A percentile compares a stretch with the other conserved stretches of the same genome.
Evolutionary conservation across 768 basidiomycete species (phyloP).

Genomic region (Suillus discolor): DNA sequence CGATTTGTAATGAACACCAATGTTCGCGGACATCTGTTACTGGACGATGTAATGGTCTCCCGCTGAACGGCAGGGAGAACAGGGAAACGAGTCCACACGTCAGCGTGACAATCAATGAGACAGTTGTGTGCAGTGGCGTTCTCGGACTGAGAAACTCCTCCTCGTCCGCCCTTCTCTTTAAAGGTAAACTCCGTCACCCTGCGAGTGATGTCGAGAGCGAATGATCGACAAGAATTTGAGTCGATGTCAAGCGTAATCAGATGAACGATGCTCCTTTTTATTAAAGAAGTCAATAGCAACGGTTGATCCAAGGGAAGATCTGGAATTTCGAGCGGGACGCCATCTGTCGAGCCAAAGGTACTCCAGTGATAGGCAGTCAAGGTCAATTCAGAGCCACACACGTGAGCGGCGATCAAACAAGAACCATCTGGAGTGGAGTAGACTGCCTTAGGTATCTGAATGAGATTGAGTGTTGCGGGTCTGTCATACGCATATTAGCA

Average conservation of each 20-base stretch:
- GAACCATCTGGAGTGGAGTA: slow-evolving; percentile 57
- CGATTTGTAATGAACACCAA: slow-evolving; percentile 49
- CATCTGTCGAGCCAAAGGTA: slow-evolving; percentile 54
- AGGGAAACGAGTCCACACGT: slow-evolving; percentile 64
- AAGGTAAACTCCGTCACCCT: slow-evolving; percentile 60
- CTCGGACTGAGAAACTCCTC: slow-evolving; percentile 16
- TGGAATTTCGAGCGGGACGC: slow-evolving; percentile 41
- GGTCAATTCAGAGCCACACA: slow-evolving; percentile 16
- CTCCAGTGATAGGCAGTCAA: slow-evolving; percentile 55
- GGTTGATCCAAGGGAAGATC: slow-evolving; percentile 22
- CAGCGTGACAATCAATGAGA: slow-evolving; percentile 56
- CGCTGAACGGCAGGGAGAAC: slow-evolving; percentile 55
- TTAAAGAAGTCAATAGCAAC: slow-evolving; percentile 47
- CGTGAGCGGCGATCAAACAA: slow-evolving; percentile 45
- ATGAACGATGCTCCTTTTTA: slow-evolving; percentile 43
- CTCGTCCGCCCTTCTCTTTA: slow-evolving; percentile 40
- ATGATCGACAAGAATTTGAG: slow-evolving; percentile 38
- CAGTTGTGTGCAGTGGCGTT: slow-evolving; percentile 45
- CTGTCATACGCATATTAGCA: slow-evolving; percentile 26
- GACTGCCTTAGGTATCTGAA: slow-evolving; percentile 35
- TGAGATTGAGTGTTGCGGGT: slow-evolving; percentile 46
- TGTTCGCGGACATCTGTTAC: slow-evolving; percentile 32
- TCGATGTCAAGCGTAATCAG: slow-evolving; percentile 41
- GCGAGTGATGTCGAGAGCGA: slow-evolving; percentile 53
- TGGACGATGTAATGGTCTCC: slow-evolving; percentile 41